Evolutionary conservation across 805 yeast genomes (phyloP).

Genomic region (Metschnikowia corniflorae): DNA sequence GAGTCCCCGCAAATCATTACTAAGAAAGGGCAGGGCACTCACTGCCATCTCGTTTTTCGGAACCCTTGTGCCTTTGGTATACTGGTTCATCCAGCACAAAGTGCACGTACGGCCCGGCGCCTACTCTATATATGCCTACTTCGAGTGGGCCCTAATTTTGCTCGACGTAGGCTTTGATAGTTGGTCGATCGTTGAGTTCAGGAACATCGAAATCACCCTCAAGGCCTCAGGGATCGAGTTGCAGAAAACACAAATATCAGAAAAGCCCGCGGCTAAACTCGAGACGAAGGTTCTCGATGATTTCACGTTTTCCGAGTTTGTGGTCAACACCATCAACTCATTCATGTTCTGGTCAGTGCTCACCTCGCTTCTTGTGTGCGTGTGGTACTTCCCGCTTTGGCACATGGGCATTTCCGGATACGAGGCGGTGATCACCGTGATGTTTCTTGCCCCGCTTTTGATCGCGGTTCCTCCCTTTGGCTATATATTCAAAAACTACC

Average conservation of each 20-base stretch:
- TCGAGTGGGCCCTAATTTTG: conserved; percentile 87
- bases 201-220: conserved; percentile 47
- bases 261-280: not conserved
- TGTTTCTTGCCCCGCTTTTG: conserved; percentile 57
- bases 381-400: conserved; percentile 99
- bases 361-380: conserved; percentile 77
- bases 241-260: not conserved
- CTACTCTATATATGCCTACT: conserved; percentile 88
- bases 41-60: conserved; percentile 64
- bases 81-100: conserved; percentile 89
- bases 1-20: conserved; percentile 42
- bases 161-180: conserved; percentile 85
- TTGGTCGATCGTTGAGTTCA: conserved; percentile 69
- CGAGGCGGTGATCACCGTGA: conserved; percentile 61
- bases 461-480: conserved; percentile 40
- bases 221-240: conserved; percentile 6
- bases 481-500: conserved; percentile 32
- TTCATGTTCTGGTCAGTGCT: conserved; percentile 81
- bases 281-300: conserved; percentile 21
- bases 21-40: conserved; percentile 48
- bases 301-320: conserved; percentile 34
- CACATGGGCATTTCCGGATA: conserved; percentile 96
- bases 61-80: conserved; percentile 76
- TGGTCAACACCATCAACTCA: conserved; percentile 55
- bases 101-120: conserved; percentile 90